Evolutionary conservation across 768 basidiomycete genomes (phyloP).

Genomic region (Boletales sp.): DNA sequence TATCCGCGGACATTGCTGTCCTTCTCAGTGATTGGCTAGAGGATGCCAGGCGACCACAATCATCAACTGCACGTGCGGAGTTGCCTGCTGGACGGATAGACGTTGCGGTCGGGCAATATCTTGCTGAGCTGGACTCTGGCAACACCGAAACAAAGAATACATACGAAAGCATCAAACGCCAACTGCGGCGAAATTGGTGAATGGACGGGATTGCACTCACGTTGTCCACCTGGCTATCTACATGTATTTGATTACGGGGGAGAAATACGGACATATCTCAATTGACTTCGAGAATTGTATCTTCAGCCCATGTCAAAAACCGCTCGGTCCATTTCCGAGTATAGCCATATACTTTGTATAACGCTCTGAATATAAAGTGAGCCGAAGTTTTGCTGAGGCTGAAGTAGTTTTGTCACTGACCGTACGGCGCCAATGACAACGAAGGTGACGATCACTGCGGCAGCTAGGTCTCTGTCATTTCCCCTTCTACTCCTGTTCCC

Average conservation of each 20-base stretch:
- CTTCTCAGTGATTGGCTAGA: slow-evolving; percentile 80
- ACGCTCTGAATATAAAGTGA: slow-evolving; percentile 44
- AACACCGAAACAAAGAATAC: slow-evolving; percentile 57
- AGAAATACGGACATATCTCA: slow-evolving; percentile 23
- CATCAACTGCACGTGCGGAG: slow-evolving; percentile 56
- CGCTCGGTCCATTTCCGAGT: slow-evolving; percentile 59
- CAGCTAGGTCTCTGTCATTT: slow-evolving; percentile 58
- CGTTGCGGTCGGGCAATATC: slow-evolving; percentile 67
- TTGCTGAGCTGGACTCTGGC: slow-evolving; percentile 61
- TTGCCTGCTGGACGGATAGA: slow-evolving; percentile 80
- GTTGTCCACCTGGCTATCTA: slow-evolving; percentile 9
- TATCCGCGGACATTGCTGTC: slow-evolving; percentile 79
- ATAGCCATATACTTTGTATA: slow-evolving; percentile 64
- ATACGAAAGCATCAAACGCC: slow-evolving; percentile 71
- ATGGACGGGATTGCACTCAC: slow-evolving; percentile 14
- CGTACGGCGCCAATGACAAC: slow-evolving; percentile 60
- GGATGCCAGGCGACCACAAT: slow-evolving; percentile 69
- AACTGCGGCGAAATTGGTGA: slow-evolving; percentile 70
- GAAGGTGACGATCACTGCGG: slow-evolving; percentile 60
- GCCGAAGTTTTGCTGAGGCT: slow-evolving; percentile 4
- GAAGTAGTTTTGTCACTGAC: slow-evolving; percentile 34
- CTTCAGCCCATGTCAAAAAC: slow-evolving; percentile 67
- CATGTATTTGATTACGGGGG: slow-evolving; percentile 11
- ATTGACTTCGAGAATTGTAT: slow-evolving; percentile 75
- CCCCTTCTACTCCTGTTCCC: slow-evolving; percentile 51